Evolutionary conservation across 2,329 filamentous ascomycete genomes (phyloP).

Genomic region (Raffaelea ambrosiae): DNA sequence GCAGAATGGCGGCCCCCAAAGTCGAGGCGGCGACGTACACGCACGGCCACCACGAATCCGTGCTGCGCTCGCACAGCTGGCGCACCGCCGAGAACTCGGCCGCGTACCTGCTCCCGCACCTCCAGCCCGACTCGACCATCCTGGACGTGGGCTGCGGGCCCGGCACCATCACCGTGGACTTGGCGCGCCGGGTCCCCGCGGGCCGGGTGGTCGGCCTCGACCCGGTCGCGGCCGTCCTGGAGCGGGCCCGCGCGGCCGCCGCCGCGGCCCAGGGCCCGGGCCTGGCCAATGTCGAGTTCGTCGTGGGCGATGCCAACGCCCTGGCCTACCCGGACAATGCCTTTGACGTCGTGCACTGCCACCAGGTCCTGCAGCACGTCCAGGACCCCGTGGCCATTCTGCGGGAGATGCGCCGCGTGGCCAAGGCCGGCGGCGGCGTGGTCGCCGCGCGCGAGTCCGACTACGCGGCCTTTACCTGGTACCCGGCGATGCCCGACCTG

Average conservation of each 20-base stretch:
- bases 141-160: conserved; percentile 6
- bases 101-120: conserved; percentile 18
- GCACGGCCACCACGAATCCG: background rate
- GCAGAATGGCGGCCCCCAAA: no score
- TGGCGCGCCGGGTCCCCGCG: conserved; percentile 18
- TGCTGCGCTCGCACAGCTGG: conserved; percentile 1
- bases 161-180: conserved; percentile 5
- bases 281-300: conserved; percentile 18
- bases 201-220: conserved; percentile 20
- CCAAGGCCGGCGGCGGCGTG: conserved; percentile 40
- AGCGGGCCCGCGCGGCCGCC: conserved; percentile 21
- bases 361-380: conserved; percentile 51
- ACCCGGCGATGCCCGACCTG: background rate
- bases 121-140: conserved; percentile 16
- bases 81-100: conserved; percentile 13
- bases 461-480: background rate
- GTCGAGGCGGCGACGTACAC: background rate
- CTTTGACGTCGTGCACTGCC: conserved; percentile 53
- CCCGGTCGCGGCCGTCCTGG: conserved; percentile 23
- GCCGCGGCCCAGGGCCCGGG: conserved; percentile 19
- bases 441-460: conserved; percentile 23
- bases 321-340: background rate
- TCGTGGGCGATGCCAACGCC: conserved; percentile 16
- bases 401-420: conserved; percentile 44
- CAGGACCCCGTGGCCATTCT: conserved; percentile 39